Base-by-base conservation (phyloP, 495 filamentous ascomycete genomes). In the Chaetomium fimeti region DNA sequence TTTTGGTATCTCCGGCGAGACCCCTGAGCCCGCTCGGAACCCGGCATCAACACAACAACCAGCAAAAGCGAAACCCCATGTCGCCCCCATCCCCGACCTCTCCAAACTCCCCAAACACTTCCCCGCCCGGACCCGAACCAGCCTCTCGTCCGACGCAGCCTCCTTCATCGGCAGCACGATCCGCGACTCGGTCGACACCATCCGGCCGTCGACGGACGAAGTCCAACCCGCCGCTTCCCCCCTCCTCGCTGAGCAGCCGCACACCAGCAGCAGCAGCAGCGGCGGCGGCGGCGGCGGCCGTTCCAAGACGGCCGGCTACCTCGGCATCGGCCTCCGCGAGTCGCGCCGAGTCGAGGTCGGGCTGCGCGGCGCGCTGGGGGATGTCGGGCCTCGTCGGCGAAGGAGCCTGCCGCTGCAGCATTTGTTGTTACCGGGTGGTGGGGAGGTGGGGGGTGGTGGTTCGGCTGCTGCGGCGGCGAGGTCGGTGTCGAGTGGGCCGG, bases 251-350 rank as follows among this genome's bases (percentile, higher is more conserved):
- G 28, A 66, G 25, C 54, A 22, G 9, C 57, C 38, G 24, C 53
- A 28, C 29, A 53, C 43, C 48, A 51, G 29, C 45, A 27, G 29
- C 42, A 60, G 16, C 22, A 42, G 22, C 24, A 57, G 0, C 4
- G 12, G 29, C 55, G 7, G 9, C 32, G 32, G 36, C 55, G 5
- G 25, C 43, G 48, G 61, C 43, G 43, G 55, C 61, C 68, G 68
- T n/a, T 75, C 75, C 18, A 74, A 72, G 43, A 78, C 54, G 4
- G 77, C 78, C 9, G 75, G 77, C 53, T 72, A 76, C 38, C 72
- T 81, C 2, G 76, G 76, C 29, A 65, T 80, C 48, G 78, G 78
- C 28, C 70, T 79, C 40, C 69, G 72, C 47, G 76, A 78, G 62
- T 66, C 70, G 42, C 69, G 69, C 27, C 68, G 71, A 48, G 66